Conservation (phyloP, 2,329 filamentous ascomycete species). For the Fusarium begoniae region DNA sequence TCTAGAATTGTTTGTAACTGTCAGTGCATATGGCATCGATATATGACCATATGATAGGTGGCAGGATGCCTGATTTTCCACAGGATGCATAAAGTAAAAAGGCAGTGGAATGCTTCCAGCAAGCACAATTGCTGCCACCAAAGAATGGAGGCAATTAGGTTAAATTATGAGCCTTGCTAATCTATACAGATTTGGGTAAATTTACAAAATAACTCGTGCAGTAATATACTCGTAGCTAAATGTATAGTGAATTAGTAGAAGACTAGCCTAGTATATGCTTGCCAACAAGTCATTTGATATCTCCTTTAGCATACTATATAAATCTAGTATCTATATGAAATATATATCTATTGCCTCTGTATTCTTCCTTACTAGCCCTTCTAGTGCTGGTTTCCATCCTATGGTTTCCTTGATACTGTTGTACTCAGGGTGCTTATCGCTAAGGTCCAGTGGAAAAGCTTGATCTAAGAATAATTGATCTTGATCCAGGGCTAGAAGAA, state of each 20-base stretch:
- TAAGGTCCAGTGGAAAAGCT: accelerated
- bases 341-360: accelerated
- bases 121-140: accelerated
- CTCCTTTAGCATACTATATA: accelerated
- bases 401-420: accelerated
- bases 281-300: no score
- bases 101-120: accelerated
- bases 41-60: accelerated
- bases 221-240: no score
- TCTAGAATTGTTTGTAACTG: accelerated
- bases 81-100: accelerated
- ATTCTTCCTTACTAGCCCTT: accelerated
- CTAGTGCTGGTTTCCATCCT: not conserved
- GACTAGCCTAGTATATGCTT: no score
- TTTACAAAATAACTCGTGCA: no score
- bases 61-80: accelerated
- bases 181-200: accelerated
- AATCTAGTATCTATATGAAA: accelerated
- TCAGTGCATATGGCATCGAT: accelerated
- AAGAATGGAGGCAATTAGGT: accelerated
- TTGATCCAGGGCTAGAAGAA: accelerated
- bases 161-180: accelerated
- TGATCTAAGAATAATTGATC: accelerated
- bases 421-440: accelerated
- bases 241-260: no score